phyloP scores from a whole-genome alignment of 352 stramenopile species.

The Phytophthora agathidicida region DNA sequence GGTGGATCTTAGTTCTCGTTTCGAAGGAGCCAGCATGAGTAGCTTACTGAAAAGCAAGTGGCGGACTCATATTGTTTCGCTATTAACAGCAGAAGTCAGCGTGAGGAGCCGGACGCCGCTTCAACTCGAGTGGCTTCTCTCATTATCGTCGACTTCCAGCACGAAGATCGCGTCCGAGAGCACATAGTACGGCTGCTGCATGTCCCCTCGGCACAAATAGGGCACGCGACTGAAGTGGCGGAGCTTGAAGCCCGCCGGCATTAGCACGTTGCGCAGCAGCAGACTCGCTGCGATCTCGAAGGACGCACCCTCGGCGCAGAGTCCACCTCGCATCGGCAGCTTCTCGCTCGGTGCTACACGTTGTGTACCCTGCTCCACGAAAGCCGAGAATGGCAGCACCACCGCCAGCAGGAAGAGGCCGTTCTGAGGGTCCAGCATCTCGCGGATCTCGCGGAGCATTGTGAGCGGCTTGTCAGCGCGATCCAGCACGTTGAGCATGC shows the following conservation, averaged over 20 bases:
- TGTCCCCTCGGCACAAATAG: slow-evolving; percentile 81
- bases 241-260: slow-evolving; percentile 78
- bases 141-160: slow-evolving; percentile 54
- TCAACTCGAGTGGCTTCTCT: slow-evolving; percentile 13
- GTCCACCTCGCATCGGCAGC: slow-evolving; percentile 70
- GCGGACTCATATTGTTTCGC: slow-evolving; percentile 5
- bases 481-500: slow-evolving; percentile 85
- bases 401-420: slow-evolving; percentile 81
- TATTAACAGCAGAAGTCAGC: slow-evolving; percentile 8
- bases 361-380: slow-evolving; percentile 80
- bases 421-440: slow-evolving; percentile 74
- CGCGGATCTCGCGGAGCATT: slow-evolving; percentile 77
- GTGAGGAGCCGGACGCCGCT: slow-evolving; percentile 2
- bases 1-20: slow-evolving; percentile 3
- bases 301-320: slow-evolving; percentile 60
- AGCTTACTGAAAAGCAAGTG: slow-evolving; percentile 28
- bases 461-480: slow-evolving; percentile 81
- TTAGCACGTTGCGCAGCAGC: slow-evolving; percentile 70
- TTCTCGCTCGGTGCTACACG: slow-evolving; percentile 65
- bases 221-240: slow-evolving; percentile 81
- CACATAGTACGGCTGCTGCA: slow-evolving; percentile 85
- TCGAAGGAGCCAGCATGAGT: slow-evolving; percentile 4
- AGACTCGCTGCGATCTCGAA: slow-evolving; percentile 73
- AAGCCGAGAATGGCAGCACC: slow-evolving; percentile 81
- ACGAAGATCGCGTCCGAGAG: slow-evolving; percentile 88